Conservation (phyloP, 805 yeast species). For the Barnettozyma sucrosica region DNA sequence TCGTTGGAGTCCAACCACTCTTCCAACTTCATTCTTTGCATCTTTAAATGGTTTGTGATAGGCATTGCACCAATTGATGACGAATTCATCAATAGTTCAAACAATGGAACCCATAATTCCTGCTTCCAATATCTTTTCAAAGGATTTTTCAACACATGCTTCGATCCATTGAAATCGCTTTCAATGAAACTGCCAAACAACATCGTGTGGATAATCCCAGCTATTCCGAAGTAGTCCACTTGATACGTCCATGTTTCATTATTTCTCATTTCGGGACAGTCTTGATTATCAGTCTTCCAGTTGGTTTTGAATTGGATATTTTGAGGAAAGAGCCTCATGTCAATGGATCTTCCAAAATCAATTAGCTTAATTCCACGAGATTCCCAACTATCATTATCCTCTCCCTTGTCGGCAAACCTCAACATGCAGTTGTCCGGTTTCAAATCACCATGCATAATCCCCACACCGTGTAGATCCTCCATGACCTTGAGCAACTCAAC, state of each 20-base stretch:
- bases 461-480: constrained; percentile 54
- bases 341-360: constrained; percentile 81
- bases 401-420: constrained; percentile 34
- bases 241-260: constrained; percentile 67
- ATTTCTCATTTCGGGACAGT: constrained; percentile 64
- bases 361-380: constrained; percentile 55
- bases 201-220: constrained; percentile 65
- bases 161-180: constrained; percentile 29
- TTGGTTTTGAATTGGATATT: constrained; percentile 50
- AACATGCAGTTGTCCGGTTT: constrained; percentile 86
- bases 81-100: constrained; percentile 61
- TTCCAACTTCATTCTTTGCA: constrained; percentile 36
- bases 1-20: constrained; percentile 30
- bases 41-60: constrained; percentile 30
- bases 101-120: constrained; percentile 63
- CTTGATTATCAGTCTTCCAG: constrained; percentile 60
- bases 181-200: constrained; percentile 64
- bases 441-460: constrained; percentile 78
- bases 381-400: constrained; percentile 41
- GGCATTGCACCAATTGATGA: constrained; percentile 35
- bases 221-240: constrained; percentile 80
- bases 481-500: constrained; percentile 57
- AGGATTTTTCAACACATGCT: constrained; percentile 35
- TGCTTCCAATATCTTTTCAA: constrained; percentile 74
- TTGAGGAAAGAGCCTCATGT: constrained; percentile 48